Evolutionary conservation across 78 protist species (phyloP), one percentile per base, ranked within the genome.

Genomic region (Tieghemostelium lacteum): DNA sequence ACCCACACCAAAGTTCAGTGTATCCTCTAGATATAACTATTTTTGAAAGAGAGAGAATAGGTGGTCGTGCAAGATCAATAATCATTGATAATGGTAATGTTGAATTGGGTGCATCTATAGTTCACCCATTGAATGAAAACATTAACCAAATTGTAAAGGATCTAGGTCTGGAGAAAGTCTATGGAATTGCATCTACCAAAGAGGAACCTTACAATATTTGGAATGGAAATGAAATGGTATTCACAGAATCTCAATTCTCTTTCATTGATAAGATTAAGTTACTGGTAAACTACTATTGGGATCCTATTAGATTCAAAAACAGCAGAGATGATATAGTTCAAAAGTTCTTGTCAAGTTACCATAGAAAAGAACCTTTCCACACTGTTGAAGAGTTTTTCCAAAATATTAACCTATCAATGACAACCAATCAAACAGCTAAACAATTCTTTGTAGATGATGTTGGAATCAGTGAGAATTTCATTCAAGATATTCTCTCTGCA

Each of bases 41-140:
- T 2, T 72, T 72, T 29, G 78, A 72, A 34, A 49, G 28, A 3
- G 63, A 72, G 33, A 57, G 10, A 19, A 63, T 72, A 16, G 78
- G 78, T 4, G 78, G 78, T 34, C 1, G 78, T 5, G 45, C 78
- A 22, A 12, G 64, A 24, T 4, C 33, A n/a, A 33, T 54, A 19
- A 16, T 31, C 2, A 36, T 72, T n/a, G 78, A 50, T 55, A 60
- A 49, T 55, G 12, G 16, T 1, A 28, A 37, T 6, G 62, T 7
- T 1, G 78, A 72, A 10, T 7, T 72, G 3, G 78, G 78, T 55
- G 78, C 62, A 8, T 54, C 64, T 54, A 72, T 72, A 8, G 28
- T 72, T 17, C 78, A 72, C 54, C 78, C 78, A 54, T 52, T 72
- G 64, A 72, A 72, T 34, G 78, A 72, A 16, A 50, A 72, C 28